Evolutionary conservation across 192 early-diverging fungal genomes (phyloP), one percentile per base, ranked within the genome.

Genomic region (Chytriomyces confervae): DNA sequence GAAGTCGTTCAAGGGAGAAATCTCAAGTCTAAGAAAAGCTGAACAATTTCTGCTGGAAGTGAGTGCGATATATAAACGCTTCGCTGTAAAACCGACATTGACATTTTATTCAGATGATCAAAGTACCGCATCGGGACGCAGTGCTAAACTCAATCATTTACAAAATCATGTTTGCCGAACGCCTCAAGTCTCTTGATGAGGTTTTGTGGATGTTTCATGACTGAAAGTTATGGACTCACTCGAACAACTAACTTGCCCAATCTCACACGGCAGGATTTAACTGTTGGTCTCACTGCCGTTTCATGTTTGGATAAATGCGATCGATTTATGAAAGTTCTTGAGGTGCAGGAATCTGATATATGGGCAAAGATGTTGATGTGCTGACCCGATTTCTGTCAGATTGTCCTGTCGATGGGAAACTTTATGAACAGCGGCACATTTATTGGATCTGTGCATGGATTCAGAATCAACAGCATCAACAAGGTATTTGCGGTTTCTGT

Each of bases 331-430:
- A 61, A 63, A 6, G 50, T 86, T 2, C 53, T 86, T n/a, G 80
- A 86, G 80, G 85, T 36, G 36, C 84, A 48, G 77, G 77, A 20
- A 13, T 43, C 51, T 27, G 13, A 43, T 5, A 13, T 66, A 82
- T 61, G 24, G 10, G 20, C 24, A 36, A 36, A 1, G 36, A 36
- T 36, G 2, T 4, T 36, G 36, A 36, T 36, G 36, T 36, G 36
- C 36, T 36, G 36, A 36, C 36, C 36, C 36, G 36, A 36, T 36
- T 36, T 36, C 36, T 45, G 20, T 24, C 29, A 86, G 85, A 69
- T 86, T 20, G 78, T 86, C 23, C 74, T 86, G 0, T 77, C 81
- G 6, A 47, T 86, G 5, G 85, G 85, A 9, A 86, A 86, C 63
- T 86, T 72, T 60, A 79, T 86, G 74, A 86, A 86, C 46, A 76